Percentiles rank a stretch among this genome's conserved stretches.
phyloP scores from a whole-genome alignment of 2,329 filamentous ascomycete genomes.

The Herpotrichia juniperi region DNA sequence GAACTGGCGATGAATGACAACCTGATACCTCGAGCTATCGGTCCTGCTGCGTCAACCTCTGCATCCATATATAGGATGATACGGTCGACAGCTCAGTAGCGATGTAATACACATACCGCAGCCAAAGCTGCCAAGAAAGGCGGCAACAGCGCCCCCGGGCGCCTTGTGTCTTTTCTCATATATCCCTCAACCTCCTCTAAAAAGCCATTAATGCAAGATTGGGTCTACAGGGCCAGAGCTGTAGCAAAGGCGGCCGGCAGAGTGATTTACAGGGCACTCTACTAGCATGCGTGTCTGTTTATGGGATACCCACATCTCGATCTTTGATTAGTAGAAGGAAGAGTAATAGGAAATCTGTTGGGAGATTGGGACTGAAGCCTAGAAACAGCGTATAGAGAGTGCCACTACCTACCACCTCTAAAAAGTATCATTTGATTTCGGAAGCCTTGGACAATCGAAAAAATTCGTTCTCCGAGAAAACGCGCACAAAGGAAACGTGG shows the following conservation, averaged over 20 bases:
- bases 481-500: conserved; percentile 29
- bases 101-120: conserved; percentile 6
- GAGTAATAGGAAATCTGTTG: conserved; percentile 13
- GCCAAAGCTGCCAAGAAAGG: conserved; percentile 23
- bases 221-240: conserved; percentile 6
- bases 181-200: conserved; percentile 25
- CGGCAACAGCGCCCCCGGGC: conserved; percentile 27
- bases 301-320: conserved; percentile 6
- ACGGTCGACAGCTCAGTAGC: conserved; percentile 8
- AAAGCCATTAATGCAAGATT: conserved; percentile 34
- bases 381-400: conserved; percentile 17
- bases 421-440: conserved; percentile 5
- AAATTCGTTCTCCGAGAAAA: conserved; percentile 25
- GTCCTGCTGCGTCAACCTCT: not conserved
- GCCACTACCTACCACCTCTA: conserved; percentile 1
- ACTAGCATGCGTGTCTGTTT: conserved; percentile 9
- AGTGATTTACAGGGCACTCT: conserved; percentile 8
- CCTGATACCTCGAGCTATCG: conserved; percentile 7
- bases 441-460: conserved; percentile 2
- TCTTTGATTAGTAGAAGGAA: conserved; percentile 16
- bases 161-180: conserved; percentile 1
- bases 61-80: conserved; percentile 3
- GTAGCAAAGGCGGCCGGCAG: conserved; percentile 6
- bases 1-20: conserved; percentile 17
- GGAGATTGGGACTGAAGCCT: conserved; percentile 15